A percentile compares a stretch with the other conserved stretches of the same genome.
Conservation (phyloP, 345 rosid genomes). For the Brassica nigra region DNA sequence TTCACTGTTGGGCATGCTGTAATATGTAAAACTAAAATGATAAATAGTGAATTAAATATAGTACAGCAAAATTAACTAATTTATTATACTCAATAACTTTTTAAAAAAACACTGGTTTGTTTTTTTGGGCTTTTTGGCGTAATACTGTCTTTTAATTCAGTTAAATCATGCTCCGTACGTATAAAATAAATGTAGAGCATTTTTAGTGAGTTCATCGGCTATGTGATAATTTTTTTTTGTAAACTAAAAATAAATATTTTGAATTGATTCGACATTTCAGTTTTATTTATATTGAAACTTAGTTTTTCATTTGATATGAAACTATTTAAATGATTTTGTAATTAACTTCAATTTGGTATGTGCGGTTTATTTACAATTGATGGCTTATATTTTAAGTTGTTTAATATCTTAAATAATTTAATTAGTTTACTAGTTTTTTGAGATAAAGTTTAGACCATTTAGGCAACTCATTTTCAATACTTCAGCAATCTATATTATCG, state of each 20-base stretch:
- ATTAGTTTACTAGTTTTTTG: not conserved
- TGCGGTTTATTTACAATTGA: not conserved
- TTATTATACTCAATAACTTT: not conserved
- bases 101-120: not conserved
- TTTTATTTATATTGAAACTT: not conserved
- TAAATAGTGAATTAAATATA: not conserved
- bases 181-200: not conserved
- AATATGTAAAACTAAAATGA: not conserved
- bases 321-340: too few relatives aligned
- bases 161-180: not conserved
- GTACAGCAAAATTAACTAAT: not conserved
- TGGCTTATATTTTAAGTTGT: not conserved
- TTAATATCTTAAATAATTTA: not conserved
- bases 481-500: not conserved
- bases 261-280: not conserved
- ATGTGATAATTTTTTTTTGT: not conserved
- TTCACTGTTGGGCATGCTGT: too few relatives aligned
- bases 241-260: too few relatives aligned
- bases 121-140: not conserved
- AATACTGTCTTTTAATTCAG: not conserved
- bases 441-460: not conserved
- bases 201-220: not conserved
- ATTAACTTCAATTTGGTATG: not conserved
- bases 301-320: too few relatives aligned
- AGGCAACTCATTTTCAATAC: not conserved